These are phyloP conservation scores for Sclerotinia sclerotiorum DNA, from an alignment of 2,329 filamentous ascomycete genomes.

Conservation along the genomic window DNA sequence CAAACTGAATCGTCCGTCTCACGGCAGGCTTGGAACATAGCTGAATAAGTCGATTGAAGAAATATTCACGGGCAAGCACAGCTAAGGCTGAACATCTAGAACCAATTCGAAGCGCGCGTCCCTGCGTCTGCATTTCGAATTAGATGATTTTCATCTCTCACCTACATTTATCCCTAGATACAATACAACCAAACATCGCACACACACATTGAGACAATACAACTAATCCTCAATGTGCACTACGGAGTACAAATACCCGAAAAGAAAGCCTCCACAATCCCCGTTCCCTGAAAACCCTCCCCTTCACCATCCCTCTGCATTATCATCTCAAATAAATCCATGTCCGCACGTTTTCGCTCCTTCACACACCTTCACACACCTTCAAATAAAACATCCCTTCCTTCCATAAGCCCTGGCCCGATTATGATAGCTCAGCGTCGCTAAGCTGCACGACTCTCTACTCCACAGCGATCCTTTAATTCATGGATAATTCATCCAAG, in stretches of 20 bases:
- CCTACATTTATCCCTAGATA: neutral
- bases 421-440: neutral
- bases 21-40: slow-evolving; percentile 18
- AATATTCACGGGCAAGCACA: slow-evolving; percentile 2
- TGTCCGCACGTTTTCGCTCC: slow-evolving; percentile 14
- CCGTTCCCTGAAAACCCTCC: neutral
- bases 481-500: slow-evolving; percentile 3
- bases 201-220: neutral
- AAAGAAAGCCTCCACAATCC: neutral
- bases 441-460: neutral
- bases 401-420: neutral
- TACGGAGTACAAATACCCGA: neutral
- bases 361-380: neutral
- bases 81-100: slow-evolving; percentile 20
- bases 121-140: slow-evolving; percentile 17
- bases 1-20: slow-evolving; percentile 4
- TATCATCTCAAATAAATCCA: slow-evolving; percentile 3
- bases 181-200: slow-evolving; percentile 8
- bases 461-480: slow-evolving; percentile 6
- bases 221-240: neutral
- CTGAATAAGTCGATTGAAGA: slow-evolving; percentile 16
- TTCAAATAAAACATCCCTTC: neutral
- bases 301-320: slow-evolving; percentile 4
- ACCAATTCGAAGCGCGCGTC: slow-evolving; percentile 20
- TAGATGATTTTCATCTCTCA: neutral